Evolutionary conservation across 345 rosid species (phyloP).

Genomic region (Camelina laxa): DNA sequence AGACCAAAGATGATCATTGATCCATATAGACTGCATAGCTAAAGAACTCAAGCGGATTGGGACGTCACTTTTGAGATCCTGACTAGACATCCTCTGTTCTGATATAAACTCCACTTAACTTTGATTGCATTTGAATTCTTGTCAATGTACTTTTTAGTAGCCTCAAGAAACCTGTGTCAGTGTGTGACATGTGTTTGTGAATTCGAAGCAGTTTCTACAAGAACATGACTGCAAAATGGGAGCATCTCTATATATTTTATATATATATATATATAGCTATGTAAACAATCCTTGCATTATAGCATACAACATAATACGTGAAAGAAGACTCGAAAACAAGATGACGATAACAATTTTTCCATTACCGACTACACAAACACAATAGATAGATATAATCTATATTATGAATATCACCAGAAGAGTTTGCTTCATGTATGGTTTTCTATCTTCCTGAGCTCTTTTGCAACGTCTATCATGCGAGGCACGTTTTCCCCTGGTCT

Average conservation of each 20-base stretch:
- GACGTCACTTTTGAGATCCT: neutral
- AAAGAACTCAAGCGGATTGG: constrained; percentile 23
- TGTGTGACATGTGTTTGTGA: too few species aligned
- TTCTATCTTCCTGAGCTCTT: constrained; percentile 25
- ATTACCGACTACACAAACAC: too few species aligned
- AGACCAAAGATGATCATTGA: neutral
- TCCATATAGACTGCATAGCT: constrained; percentile 14
- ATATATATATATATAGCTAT: neutral
- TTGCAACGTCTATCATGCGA: constrained; percentile 28
- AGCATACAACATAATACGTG: neutral
- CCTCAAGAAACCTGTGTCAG: too few species aligned
- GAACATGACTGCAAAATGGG: neutral
- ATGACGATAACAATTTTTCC: neutral
- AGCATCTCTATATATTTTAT: neutral
- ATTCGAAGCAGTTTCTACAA: too few species aligned
- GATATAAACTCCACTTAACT: too few species aligned
- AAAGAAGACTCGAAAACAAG: neutral
- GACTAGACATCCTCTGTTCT: too few species aligned
- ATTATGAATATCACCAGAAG: neutral
- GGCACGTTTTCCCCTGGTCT: constrained; percentile 15
- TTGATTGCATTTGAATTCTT: too few species aligned
- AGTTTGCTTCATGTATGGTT: neutral
- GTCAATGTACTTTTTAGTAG: too few species aligned
- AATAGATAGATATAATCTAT: neutral
- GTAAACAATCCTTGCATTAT: neutral